Conservation (phyloP, 177 flowering plant species). For the Tripterygium wilfordii region DNA sequence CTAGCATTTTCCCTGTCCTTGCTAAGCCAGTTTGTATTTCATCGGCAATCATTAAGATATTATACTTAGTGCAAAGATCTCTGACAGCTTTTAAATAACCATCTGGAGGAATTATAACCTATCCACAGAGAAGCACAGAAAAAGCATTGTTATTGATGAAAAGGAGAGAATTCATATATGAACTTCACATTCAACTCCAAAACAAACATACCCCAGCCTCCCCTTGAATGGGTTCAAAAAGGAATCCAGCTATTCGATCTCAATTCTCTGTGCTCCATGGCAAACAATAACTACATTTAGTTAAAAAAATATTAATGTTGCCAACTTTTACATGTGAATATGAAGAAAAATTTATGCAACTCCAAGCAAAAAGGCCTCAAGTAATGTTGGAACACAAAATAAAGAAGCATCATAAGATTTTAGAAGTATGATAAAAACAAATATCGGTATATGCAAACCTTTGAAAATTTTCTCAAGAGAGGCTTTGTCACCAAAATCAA, state of each 20-base stretch:
- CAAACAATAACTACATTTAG: background rate
- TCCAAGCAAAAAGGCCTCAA: too few relatives aligned
- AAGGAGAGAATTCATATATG: too few relatives aligned
- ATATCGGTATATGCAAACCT: constrained; percentile 47
- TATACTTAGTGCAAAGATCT: constrained; percentile 80
- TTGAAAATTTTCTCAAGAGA: constrained; percentile 82
- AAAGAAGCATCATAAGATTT: too few relatives aligned
- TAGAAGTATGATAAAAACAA: too few relatives aligned
- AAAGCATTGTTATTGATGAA: too few relatives aligned
- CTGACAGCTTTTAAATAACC: constrained; percentile 84
- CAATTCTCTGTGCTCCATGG: constrained; percentile 57
- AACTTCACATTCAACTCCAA: too few relatives aligned
- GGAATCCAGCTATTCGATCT: constrained; percentile 82
- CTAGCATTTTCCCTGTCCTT: constrained; percentile 85
- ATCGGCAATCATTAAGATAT: constrained; percentile 92
- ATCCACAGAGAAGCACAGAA: constrained; percentile 3
- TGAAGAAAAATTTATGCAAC: too few relatives aligned
- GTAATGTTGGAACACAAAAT: too few relatives aligned
- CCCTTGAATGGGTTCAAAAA: constrained; percentile 99
- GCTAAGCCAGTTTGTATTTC: constrained; percentile 96
- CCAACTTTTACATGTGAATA: too few relatives aligned
- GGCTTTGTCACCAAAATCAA: constrained; percentile 82
- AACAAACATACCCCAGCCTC: constrained; percentile 87
- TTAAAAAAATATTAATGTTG: background rate
- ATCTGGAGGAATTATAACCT: constrained; percentile 91